Evolutionary conservation across 2,329 filamentous ascomycete species (phyloP).

Genomic region (Cladosporium colombiae): DNA sequence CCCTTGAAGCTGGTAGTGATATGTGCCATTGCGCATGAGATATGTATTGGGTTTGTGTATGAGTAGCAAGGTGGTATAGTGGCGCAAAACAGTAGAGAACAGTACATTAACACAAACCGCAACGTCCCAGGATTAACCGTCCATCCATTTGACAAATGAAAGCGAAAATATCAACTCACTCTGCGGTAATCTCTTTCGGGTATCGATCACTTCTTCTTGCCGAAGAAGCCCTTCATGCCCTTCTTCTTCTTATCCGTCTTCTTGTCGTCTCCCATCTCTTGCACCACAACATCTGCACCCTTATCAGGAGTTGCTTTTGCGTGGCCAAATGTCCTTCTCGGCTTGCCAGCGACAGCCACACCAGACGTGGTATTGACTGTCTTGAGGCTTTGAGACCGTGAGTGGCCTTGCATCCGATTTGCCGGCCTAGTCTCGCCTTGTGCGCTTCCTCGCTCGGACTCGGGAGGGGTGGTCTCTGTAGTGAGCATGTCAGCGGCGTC

Average conservation of each 20-base stretch:
- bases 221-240: conserved; percentile 30
- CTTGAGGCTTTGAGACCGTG: conserved; percentile 7
- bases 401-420: background rate
- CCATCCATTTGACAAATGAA: background rate
- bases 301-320: conserved; percentile 19
- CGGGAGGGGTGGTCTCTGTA: conserved; percentile 29
- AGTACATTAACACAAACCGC: background rate
- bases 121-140: background rate
- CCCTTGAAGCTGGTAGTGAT: background rate
- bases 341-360: conserved; percentile 23
- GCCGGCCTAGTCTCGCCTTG: background rate
- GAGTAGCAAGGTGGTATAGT: background rate
- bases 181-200: background rate
- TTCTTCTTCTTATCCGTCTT: conserved; percentile 32
- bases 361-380: conserved; percentile 5
- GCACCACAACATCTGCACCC: background rate
- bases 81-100: background rate
- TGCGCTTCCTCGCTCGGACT: background rate
- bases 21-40: background rate
- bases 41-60: background rate
- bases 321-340: conserved; percentile 34
- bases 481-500: background rate
- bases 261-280: conserved; percentile 2
- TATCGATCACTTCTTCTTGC: conserved; percentile 26
- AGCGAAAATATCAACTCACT: background rate